These are phyloP conservation scores for Kwoniella newhampshirensis DNA, from an alignment of 768 basidiomycete species.

Conservation along the genomic window DNA sequence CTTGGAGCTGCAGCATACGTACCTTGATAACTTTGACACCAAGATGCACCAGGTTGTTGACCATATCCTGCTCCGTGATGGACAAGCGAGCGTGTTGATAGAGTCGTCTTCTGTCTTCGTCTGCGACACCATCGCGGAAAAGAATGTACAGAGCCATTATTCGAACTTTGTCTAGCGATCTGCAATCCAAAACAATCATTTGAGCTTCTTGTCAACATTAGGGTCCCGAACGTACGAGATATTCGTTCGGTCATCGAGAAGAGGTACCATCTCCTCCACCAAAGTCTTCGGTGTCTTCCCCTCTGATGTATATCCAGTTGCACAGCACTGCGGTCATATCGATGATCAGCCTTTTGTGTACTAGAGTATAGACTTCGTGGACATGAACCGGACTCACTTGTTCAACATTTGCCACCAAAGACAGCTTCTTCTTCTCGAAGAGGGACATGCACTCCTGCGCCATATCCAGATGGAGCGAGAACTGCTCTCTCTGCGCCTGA, in stretches of 20 bases:
- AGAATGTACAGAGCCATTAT: constrained; percentile 95
- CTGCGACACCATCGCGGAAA: constrained; percentile 94
- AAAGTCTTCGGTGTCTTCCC: constrained; percentile 91
- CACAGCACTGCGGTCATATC: constrained; percentile 67
- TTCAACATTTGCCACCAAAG: constrained; percentile 80
- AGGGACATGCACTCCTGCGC: constrained; percentile 95
- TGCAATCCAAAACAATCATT: constrained; percentile 47
- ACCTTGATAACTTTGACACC: constrained; percentile 84
- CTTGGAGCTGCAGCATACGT: neutral
- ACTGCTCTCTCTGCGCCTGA: constrained; percentile 92
- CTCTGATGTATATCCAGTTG: constrained; percentile 85
- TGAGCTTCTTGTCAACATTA: no score
- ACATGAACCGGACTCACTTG: constrained; percentile 64
- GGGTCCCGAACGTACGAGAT: constrained; percentile 64
- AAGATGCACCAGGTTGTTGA: constrained; percentile 78
- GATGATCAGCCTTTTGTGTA: neutral
- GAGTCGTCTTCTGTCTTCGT: constrained; percentile 88
- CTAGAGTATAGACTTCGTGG: no score
- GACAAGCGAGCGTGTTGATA: constrained; percentile 91
- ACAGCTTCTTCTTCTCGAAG: constrained; percentile 83
- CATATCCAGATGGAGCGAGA: constrained; percentile 95
- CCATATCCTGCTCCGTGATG: constrained; percentile 85
- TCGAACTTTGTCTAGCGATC: constrained; percentile 88
- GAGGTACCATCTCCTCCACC: constrained; percentile 97
- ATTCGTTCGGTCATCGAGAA: constrained; percentile 75